Evolutionary conservation across 2,329 filamentous ascomycete species (phyloP).

Genomic region (Penicillium verrucosum): DNA sequence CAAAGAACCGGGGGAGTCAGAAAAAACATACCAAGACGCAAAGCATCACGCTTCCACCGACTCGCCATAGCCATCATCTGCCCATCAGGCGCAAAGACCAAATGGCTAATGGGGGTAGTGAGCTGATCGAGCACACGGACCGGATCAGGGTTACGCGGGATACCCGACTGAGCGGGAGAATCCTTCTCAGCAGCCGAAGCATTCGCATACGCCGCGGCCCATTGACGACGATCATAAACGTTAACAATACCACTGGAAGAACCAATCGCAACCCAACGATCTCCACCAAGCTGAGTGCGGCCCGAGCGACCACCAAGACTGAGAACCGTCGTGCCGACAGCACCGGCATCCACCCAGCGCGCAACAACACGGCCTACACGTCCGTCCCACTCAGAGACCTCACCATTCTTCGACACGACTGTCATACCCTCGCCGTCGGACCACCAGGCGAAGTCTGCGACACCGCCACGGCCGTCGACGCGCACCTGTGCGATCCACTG

Average conservation of each 20-base stretch:
- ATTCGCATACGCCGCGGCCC: constrained; percentile 46
- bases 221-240: constrained; percentile 77
- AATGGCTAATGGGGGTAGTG: constrained; percentile 74
- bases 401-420: constrained; percentile 79
- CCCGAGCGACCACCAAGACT: constrained; percentile 60
- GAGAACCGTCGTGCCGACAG: constrained; percentile 78
- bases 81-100: constrained; percentile 82
- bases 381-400: constrained; percentile 85
- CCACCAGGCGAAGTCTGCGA: constrained; percentile 95
- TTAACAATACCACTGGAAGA: constrained; percentile 86
- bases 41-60: constrained; percentile 80
- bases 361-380: constrained; percentile 66
- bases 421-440: constrained; percentile 74
- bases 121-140: constrained; percentile 76
- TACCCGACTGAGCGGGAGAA: constrained; percentile 35
- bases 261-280: constrained; percentile 86
- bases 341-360: constrained; percentile 87
- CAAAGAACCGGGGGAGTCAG: not conserved
- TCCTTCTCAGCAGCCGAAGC: constrained; percentile 26
- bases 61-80: constrained; percentile 86
- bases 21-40: constrained; percentile 58
- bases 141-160: constrained; percentile 69
- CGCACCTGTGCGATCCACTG: constrained; percentile 86
- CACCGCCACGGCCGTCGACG: constrained; percentile 75
- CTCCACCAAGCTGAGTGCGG: constrained; percentile 57